Evolutionary conservation across 768 basidiomycete genomes (phyloP).

Genomic region (Mycena leptocephala): DNA sequence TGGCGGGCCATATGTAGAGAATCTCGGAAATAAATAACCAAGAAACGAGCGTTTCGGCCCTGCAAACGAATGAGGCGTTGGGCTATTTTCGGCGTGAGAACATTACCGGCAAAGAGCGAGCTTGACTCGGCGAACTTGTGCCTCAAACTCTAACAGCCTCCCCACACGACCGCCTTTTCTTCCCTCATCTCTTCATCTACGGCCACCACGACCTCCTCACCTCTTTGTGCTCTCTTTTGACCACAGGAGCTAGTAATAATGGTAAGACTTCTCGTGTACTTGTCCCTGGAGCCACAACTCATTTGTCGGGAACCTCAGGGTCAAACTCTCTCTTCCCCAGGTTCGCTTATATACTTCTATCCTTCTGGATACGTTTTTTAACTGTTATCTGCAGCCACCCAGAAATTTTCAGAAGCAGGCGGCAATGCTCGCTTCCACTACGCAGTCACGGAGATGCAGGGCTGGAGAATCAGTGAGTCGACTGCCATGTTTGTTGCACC

Average conservation of each 20-base stretch:
- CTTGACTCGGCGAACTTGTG: slow-evolving; percentile 11
- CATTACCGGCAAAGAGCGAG: neutral
- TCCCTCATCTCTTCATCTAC: neutral
- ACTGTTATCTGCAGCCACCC: slow-evolving; percentile 69
- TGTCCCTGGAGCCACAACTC: slow-evolving; percentile 17
- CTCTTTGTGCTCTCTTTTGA: slow-evolving; percentile 15
- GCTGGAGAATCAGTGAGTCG: slow-evolving; percentile 96
- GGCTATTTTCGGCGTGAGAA: neutral
- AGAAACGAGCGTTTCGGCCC: too few relatives aligned
- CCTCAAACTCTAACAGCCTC: slow-evolving; percentile 15
- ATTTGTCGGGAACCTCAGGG: slow-evolving; percentile 66
- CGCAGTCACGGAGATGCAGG: slow-evolving; percentile 97
- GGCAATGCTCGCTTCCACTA: slow-evolving; percentile 80
- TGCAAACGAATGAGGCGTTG: too few relatives aligned
- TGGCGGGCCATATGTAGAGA: too few relatives aligned
- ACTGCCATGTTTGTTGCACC: slow-evolving; percentile 22
- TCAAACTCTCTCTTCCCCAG: slow-evolving; percentile 89
- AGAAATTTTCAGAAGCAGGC: slow-evolving; percentile 85
- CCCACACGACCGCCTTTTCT: slow-evolving; percentile 29
- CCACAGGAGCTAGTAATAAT: slow-evolving; percentile 25
- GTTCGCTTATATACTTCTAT: slow-evolving; percentile 57
- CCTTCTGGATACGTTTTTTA: slow-evolving; percentile 20
- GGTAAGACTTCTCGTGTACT: slow-evolving; percentile 25
- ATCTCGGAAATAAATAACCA: too few relatives aligned
- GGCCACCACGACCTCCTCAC: neutral